These are phyloP conservation scores for Dictyostelium capitatum DNA, from an alignment of 78 protist species.

Conservation along the genomic window DNA sequence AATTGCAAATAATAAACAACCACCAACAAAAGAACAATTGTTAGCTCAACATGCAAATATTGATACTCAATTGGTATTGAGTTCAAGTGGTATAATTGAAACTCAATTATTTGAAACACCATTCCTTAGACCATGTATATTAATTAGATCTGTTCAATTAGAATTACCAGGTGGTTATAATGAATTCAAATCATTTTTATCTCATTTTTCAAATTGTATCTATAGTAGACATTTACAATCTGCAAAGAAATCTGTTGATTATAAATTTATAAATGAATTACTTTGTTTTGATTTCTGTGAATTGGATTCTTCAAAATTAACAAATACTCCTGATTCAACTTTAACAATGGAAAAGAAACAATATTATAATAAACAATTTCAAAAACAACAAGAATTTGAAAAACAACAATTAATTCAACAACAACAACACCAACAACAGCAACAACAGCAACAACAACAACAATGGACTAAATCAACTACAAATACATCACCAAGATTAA, in stretches of 20 bases:
- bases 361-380: neutral
- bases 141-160: neutral
- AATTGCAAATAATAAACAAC: neutral
- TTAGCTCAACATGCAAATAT: neutral
- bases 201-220: constrained; percentile 34
- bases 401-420: neutral
- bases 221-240: constrained; percentile 47
- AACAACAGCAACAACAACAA: neutral
- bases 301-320: constrained; percentile 41
- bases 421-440: neutral
- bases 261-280: constrained; percentile 63
- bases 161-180: constrained; percentile 53
- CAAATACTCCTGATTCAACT: neutral
- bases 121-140: constrained; percentile 60
- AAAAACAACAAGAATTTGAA: neutral
- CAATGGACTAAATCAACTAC: neutral
- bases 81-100: constrained; percentile 32
- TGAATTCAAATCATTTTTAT: constrained; percentile 66
- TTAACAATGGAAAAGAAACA: constrained; percentile 20
- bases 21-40: neutral
- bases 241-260: constrained; percentile 23
- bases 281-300: constrained; percentile 64
- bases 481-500: constrained; percentile 17
- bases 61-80: constrained; percentile 5
- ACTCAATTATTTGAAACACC: neutral